These are phyloP conservation scores for Hypoxylon sp. DNA, from an alignment of 2,329 filamentous ascomycete genomes.

Conservation along the genomic window DNA sequence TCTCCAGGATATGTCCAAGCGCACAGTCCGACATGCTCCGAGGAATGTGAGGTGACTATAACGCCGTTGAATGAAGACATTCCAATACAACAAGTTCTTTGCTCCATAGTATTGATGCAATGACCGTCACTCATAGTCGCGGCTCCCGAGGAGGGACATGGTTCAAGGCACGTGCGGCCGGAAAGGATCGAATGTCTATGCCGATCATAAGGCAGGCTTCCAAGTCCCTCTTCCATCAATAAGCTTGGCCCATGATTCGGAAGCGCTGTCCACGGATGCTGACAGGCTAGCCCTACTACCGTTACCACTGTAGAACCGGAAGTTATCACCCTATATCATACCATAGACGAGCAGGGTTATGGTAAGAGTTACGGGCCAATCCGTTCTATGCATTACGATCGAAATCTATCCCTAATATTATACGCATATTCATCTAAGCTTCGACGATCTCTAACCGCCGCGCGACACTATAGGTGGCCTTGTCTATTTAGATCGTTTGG, in stretches of 20 bases:
- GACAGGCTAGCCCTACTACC: constrained; percentile 34
- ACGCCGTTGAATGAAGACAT: constrained; percentile 10
- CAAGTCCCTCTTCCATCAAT: neutral
- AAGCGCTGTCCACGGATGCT: constrained; percentile 24
- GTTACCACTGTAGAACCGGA: constrained; percentile 12
- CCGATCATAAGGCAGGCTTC: constrained; percentile 22
- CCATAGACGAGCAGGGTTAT: constrained; percentile 16
- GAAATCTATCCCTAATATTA: constrained; percentile 21
- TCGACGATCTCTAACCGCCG: constrained; percentile 20
- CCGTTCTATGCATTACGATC: constrained; percentile 19
- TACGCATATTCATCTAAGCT: constrained; percentile 12
- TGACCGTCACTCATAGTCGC: neutral
- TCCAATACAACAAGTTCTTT: constrained; percentile 8
- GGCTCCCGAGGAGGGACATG: neutral
- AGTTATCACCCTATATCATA: constrained; percentile 27
- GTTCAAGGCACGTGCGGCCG: constrained; percentile 1
- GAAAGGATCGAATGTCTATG: constrained; percentile 7
- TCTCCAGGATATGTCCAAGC: constrained; percentile 10
- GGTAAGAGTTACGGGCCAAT: constrained; percentile 16
- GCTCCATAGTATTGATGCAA: neutral
- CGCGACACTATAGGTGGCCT: constrained; percentile 37
- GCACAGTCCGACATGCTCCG: constrained; percentile 9
- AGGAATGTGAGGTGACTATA: constrained; percentile 24
- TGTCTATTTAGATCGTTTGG: constrained; percentile 20
- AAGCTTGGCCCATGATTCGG: constrained; percentile 5